Evolutionary conservation across 2,329 filamentous ascomycete genomes (phyloP).

Genomic region (Periconia digitata): DNA sequence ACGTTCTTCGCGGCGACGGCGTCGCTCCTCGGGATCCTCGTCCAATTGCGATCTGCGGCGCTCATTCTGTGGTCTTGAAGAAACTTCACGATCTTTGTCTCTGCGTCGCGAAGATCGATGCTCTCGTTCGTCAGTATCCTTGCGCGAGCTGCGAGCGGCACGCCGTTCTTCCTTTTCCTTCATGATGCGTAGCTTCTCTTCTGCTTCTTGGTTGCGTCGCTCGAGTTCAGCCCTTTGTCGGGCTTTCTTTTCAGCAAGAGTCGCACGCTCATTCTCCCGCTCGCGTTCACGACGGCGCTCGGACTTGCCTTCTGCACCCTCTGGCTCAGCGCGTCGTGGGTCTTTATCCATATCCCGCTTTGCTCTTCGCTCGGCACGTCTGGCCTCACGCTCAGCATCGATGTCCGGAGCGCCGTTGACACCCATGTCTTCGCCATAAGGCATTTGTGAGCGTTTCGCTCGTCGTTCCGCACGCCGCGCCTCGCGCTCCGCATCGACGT

Average conservation of each 20-base stretch:
- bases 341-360: constrained; percentile 40
- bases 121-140: constrained; percentile 35
- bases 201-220: constrained; percentile 40
- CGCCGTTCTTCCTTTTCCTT: constrained; percentile 43
- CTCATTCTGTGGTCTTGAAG: constrained; percentile 33
- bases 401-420: constrained; percentile 32
- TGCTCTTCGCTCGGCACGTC: constrained; percentile 39
- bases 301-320: constrained; percentile 40
- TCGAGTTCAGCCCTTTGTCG: constrained; percentile 42
- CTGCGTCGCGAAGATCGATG: constrained; percentile 39
- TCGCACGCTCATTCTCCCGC: constrained; percentile 35
- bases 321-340: constrained; percentile 32
- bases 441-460: constrained; percentile 15
- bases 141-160: constrained; percentile 35
- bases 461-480: constrained; percentile 40
- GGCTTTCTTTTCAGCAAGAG: constrained; percentile 40
- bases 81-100: constrained; percentile 32
- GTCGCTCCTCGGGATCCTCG: constrained; percentile 40
- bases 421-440: constrained; percentile 24
- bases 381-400: constrained; percentile 41
- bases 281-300: constrained; percentile 42
- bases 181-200: constrained; percentile 41
- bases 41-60: constrained; percentile 40
- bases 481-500: constrained; percentile 39
- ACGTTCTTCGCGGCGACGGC: constrained; percentile 48